These are phyloP conservation scores for Physcia stellaris DNA, from an alignment of 495 filamentous ascomycete genomes.

Conservation along the genomic window DNA sequence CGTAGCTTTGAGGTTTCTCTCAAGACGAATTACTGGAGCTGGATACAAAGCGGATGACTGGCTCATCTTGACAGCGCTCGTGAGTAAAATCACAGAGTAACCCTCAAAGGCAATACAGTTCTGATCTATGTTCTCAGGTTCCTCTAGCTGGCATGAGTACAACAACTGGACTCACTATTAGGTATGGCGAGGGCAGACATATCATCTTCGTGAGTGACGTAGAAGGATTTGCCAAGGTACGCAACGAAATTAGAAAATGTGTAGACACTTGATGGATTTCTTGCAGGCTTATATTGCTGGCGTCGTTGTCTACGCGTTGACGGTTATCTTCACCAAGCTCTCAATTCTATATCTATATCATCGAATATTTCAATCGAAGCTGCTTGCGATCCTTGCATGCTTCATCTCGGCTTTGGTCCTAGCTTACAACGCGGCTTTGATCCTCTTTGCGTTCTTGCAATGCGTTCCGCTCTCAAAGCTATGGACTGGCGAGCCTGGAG, in stretches of 20 bases:
- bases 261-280: background rate
- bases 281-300: background rate
- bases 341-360: conserved; percentile 1
- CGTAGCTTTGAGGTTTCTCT: background rate
- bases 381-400: background rate
- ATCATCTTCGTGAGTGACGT: background rate
- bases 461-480: conserved; percentile 1
- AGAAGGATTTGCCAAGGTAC: background rate
- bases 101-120: background rate
- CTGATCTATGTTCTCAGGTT: background rate
- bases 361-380: conserved; percentile 3
- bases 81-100: background rate
- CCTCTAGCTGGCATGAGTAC: background rate
- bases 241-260: background rate
- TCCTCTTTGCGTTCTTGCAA: conserved; percentile 1
- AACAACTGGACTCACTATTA: background rate
- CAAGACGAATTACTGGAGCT: background rate
- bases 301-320: background rate
- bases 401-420: background rate
- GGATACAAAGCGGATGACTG: background rate
- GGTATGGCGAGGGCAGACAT: background rate
- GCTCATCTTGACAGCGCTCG: background rate
- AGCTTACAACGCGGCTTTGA: background rate
- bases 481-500: background rate
- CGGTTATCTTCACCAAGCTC: conserved; percentile 1